Evolutionary conservation across 1,284 basidiomycete genomes (phyloP).

Genomic region (Golubevia pallescens): DNA sequence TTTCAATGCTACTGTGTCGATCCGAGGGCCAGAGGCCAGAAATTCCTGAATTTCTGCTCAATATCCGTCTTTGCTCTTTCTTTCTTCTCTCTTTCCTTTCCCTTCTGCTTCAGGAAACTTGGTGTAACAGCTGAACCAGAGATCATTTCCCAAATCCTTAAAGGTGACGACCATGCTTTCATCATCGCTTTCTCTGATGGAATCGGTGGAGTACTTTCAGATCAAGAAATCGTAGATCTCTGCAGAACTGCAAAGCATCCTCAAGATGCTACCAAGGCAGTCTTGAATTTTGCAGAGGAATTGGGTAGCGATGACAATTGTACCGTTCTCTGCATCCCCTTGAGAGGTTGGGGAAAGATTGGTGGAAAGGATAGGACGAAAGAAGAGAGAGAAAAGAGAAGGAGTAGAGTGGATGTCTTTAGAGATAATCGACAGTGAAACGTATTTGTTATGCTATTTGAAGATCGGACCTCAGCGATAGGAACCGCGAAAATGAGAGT

Average conservation of each 20-base stretch:
- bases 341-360: conserved; percentile 87
- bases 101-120: neutral
- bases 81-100: neutral
- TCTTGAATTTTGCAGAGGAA: conserved; percentile 87
- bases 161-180: conserved; percentile 69
- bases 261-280: conserved; percentile 78
- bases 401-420: conserved; percentile 37
- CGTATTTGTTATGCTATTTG: too few species aligned
- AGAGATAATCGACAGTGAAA: conserved; percentile 32
- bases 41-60: too few species aligned
- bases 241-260: conserved; percentile 77
- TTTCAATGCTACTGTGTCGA: too few species aligned
- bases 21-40: too few species aligned
- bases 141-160: conserved; percentile 78
- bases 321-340: conserved; percentile 88
- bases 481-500: too few species aligned
- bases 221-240: conserved; percentile 92
- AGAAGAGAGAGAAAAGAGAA: conserved; percentile 29
- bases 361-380: conserved; percentile 80
- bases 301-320: conserved; percentile 88
- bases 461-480: too few species aligned
- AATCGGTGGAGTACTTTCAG: conserved; percentile 84
- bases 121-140: conserved; percentile 96
- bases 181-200: conserved; percentile 72
- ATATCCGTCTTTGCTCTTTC: neutral